Evolutionary conservation across 2,329 filamentous ascomycete genomes (phyloP).

Genomic region (Amesomyces nigricolor): DNA sequence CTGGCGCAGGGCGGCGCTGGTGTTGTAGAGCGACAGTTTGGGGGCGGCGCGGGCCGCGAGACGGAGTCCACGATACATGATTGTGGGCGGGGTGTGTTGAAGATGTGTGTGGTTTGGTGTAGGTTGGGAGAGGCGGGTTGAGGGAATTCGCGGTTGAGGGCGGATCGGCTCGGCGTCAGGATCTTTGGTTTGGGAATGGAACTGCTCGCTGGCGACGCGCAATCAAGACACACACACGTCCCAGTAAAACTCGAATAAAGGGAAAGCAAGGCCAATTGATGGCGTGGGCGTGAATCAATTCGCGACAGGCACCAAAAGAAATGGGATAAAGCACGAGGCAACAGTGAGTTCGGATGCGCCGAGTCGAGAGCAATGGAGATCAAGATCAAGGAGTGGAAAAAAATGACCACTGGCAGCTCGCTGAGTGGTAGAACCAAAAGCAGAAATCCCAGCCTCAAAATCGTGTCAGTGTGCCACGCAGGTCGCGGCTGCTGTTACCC

Average conservation of each 20-base stretch:
- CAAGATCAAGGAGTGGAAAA: conserved; percentile 10
- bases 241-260: background rate
- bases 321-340: conserved; percentile 4
- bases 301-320: conserved; percentile 1
- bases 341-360: conserved; percentile 11
- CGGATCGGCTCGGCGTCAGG: conserved; percentile 9
- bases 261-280: background rate
- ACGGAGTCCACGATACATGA: conserved; percentile 26
- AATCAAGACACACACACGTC: conserved; percentile 2
- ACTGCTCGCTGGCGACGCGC: background rate
- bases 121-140: conserved; percentile 2
- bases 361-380: background rate
- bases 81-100: conserved; percentile 12
- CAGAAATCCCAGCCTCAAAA: conserved; percentile 9
- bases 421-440: conserved; percentile 10
- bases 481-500: background rate
- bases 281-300: background rate
- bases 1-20: conserved; percentile 25
- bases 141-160: conserved; percentile 17
- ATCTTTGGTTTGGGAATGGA: conserved; percentile 6
- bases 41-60: conserved; percentile 25
- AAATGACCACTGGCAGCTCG: conserved; percentile 13
- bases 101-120: background rate
- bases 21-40: conserved; percentile 21
- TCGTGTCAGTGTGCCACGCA: conserved; percentile 6